Percentiles rank a stretch among this genome's conserved stretches.
Conservation (phyloP, 345 rosid species). For the Gossypium rotundifolium region DNA sequence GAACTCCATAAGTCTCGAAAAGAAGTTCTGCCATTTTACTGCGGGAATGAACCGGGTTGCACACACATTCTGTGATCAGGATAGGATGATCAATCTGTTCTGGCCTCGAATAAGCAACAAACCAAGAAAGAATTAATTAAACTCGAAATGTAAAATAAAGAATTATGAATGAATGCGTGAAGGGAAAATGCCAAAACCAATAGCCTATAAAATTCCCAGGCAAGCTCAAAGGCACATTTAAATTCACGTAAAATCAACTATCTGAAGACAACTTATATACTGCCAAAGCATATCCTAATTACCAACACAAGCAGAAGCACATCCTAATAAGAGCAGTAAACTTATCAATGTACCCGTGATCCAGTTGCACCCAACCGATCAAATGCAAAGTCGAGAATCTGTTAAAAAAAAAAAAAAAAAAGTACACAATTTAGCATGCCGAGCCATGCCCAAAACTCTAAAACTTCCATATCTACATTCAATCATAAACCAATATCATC, state of each 20-base stretch:
- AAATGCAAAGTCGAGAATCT: conserved; percentile 93
- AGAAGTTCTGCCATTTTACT: conserved; percentile 98
- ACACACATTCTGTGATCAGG: conserved; percentile 84
- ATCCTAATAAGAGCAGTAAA: background rate
- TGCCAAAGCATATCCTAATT: background rate
- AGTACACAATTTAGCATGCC: background rate
- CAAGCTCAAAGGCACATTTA: background rate
- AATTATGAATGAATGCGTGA: background rate
- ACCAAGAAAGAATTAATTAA: conserved; percentile 21
- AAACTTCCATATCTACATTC: background rate
- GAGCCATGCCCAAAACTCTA: background rate
- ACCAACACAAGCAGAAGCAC: background rate
- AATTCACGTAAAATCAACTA: background rate
- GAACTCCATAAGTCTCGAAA: conserved; percentile 95
- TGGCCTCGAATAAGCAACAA: conserved; percentile 44
- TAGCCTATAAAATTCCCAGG: too few relatives aligned
- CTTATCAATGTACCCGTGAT: conserved; percentile 43
- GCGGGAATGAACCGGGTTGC: conserved; percentile 91
- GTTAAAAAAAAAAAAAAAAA: conserved; percentile 6
- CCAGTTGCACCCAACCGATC: conserved; percentile 89
- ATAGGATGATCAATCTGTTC: conserved; percentile 92
- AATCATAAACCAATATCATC: background rate
- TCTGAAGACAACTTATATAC: background rate
- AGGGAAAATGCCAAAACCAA: conserved; percentile 11
- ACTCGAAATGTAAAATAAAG: background rate